Evolutionary conservation across 345 rosid species (phyloP).

Genomic region (Barbarea vulgaris): DNA sequence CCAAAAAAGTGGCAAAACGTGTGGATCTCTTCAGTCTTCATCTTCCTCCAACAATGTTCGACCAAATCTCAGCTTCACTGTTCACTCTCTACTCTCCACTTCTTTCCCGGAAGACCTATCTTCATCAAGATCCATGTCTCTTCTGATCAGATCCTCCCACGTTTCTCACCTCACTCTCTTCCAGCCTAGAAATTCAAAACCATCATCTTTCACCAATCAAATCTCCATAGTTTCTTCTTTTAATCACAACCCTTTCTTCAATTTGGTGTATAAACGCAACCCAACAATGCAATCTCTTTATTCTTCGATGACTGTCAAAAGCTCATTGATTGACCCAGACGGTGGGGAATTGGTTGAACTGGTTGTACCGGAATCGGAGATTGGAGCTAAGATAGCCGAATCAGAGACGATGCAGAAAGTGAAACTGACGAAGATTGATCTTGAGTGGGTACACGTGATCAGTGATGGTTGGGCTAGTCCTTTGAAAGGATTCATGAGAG

Average conservation of each 20-base stretch:
- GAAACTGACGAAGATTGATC: constrained; percentile 65
- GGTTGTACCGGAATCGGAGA: constrained; percentile 62
- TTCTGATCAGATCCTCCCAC: constrained; percentile 50
- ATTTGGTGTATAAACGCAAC: constrained; percentile 32
- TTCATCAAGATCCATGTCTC: constrained; percentile 46
- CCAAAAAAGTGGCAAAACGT: constrained; percentile 42
- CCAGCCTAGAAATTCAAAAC: constrained; percentile 24
- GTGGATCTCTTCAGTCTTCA: constrained; percentile 52
- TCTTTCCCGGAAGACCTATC: constrained; percentile 1
- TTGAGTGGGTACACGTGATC: constrained; percentile 95
- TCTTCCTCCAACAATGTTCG: constrained; percentile 31
- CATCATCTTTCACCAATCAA: constrained; percentile 33
- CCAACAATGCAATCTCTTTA: constrained; percentile 31
- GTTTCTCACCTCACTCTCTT: constrained; percentile 26
- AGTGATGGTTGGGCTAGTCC: constrained; percentile 99
- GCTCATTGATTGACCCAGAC: constrained; percentile 93
- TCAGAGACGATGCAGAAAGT: constrained; percentile 71
- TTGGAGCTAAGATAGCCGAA: constrained; percentile 53
- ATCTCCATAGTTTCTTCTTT: constrained; percentile 35
- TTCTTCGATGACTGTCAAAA: constrained; percentile 40
- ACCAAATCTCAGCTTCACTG: constrained; percentile 36
- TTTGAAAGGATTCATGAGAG: constrained; percentile 91
- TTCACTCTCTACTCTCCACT: constrained; percentile 33
- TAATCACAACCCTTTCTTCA: constrained; percentile 42
- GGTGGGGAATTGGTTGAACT: constrained; percentile 79